Evolutionary conservation across 108 stramenopile species (phyloP), one percentile per base, ranked within the genome.

Genomic region (Nitzschia sp.): DNA sequence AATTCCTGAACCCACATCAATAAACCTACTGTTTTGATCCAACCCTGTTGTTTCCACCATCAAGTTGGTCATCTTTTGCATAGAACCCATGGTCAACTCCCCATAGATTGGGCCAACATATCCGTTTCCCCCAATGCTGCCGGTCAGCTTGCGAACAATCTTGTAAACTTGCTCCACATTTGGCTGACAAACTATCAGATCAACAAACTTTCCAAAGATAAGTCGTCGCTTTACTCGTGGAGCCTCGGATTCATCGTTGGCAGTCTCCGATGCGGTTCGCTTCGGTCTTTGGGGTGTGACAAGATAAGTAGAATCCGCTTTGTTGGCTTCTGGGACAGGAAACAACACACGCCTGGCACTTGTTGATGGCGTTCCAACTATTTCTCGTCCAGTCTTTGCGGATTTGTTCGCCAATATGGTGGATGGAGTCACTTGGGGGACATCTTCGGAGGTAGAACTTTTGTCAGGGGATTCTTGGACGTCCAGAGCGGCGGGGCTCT

Each of bases 1-100:
- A 22, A 99, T 86, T 38, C 98, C 98, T 25, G 90, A 83, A 10
- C 98, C 98, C 1, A 99, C 95, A 72, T 99, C 98, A 48, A 99
- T 92, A 76, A 99, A 99, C 17, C 88, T 83, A 63, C 91, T 93
- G 10, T 76, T 65, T 34, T 63, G 26, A 41, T 67, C 69, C 51
- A 99, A 80, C n/a, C 73, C 75, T 22, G 89, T 89, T 19, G 94
- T 63, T 46, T 82, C 80, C 38, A 87, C 83, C 86, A 98, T 91
- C 17, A 88, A 59, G 65, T 92, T 79, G 7, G 86, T 58, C 84
- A 91, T 86, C 65, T 89, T 90, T 54, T 96, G 95, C 94, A 98
- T 96, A 29, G 84, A 88, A 29, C 83, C 90, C 25, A 79, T 75
- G 9, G 95, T 96, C 15, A 96, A 77, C 78, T 98, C 97, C 3